phyloP scores from a whole-genome alignment of 2,329 filamentous ascomycete genomes.

The Bipolaris sorokiniana region DNA sequence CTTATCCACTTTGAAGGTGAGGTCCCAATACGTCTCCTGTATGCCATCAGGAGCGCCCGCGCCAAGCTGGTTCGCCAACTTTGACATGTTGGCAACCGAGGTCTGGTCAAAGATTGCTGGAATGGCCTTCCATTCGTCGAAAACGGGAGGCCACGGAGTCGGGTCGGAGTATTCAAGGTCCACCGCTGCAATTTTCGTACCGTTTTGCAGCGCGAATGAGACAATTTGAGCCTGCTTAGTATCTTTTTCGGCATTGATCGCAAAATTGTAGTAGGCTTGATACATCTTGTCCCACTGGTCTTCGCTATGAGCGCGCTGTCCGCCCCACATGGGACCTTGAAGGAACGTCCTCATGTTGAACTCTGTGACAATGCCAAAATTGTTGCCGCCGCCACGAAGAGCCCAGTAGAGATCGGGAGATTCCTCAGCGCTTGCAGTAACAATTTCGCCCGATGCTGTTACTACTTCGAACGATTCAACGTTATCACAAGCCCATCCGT shows the following conservation, averaged over 20 bases:
- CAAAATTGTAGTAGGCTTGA: constrained; percentile 23
- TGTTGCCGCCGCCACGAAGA: constrained; percentile 45
- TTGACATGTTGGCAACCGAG: constrained; percentile 27
- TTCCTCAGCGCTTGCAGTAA: constrained; percentile 23
- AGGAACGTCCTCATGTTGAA: constrained; percentile 33
- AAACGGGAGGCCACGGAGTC: constrained; percentile 27
- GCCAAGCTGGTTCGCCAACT: constrained; percentile 30
- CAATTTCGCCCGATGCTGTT: constrained; percentile 24
- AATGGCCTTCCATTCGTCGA: constrained; percentile 37
- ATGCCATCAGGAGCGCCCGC: constrained; percentile 18
- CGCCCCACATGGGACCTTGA: constrained; percentile 41
- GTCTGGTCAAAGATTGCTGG: constrained; percentile 34
- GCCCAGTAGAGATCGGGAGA: constrained; percentile 50
- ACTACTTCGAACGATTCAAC: constrained; percentile 43
- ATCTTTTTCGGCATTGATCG: constrained; percentile 22
- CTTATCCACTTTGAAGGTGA: constrained; percentile 33
- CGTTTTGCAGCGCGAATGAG: constrained; percentile 28
- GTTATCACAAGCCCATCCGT: constrained; percentile 40
- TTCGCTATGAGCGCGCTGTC: constrained; percentile 21
- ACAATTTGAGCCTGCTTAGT: constrained; percentile 27
- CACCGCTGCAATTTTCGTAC: constrained; percentile 24
- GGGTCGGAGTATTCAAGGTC: constrained; percentile 38
- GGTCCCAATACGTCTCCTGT: constrained; percentile 39
- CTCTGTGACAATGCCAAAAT: constrained; percentile 45
- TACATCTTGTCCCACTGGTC: constrained; percentile 30